Evolutionary conservation across 2,329 filamentous ascomycete species (phyloP), one percentile per base, ranked within the genome.

Genomic region (Sporothrix variecibatus): DNA sequence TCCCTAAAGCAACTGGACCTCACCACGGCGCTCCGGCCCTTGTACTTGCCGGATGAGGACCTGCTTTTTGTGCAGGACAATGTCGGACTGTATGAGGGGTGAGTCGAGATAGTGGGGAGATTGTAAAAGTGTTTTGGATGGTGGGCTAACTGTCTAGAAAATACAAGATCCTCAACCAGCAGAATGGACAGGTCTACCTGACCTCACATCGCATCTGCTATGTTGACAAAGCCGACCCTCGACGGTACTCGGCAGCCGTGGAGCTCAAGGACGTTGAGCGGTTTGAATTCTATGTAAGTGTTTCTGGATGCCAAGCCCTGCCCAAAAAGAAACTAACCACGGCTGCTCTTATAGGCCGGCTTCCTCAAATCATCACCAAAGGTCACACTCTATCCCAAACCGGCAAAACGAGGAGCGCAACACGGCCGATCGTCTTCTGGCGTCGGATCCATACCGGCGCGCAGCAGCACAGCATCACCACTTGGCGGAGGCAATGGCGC

Each of bases 61-160:
- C 87, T 98, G 72, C 88, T 99, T 75, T 98, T 97, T 84, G 95
- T 99, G 74, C 95, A 98, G 85, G 95, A 98, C 87, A 95, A 94
- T 82, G 95, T 99, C 79, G 96, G 96, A 78, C 87, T 99, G 76
- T 99, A 99, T 85, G 94, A 98, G 87, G 96, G 96, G 94, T 97
- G 87, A 84, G 91, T 85, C 3, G 28, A 8, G 23, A 1, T 23
- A 7, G 26, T 12, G 23, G 3, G 43, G 7, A 34, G 8, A 34
- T 34, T 34, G 7, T 11, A 34, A 28, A 15, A 28, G 28, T 20
- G 17, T 7, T 40, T 40, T 56, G n/a, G 28, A 34, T 2, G 17
- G n/a, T 0, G 15, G 12, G 20, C 53, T 72, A 20, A 71, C 58
- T 20, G 60, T 5, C 2, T 79, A 97, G 94, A 78, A 98, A 98